Evolutionary conservation across 352 stramenopile species (phyloP).

Genomic region (Synura sp.): DNA sequence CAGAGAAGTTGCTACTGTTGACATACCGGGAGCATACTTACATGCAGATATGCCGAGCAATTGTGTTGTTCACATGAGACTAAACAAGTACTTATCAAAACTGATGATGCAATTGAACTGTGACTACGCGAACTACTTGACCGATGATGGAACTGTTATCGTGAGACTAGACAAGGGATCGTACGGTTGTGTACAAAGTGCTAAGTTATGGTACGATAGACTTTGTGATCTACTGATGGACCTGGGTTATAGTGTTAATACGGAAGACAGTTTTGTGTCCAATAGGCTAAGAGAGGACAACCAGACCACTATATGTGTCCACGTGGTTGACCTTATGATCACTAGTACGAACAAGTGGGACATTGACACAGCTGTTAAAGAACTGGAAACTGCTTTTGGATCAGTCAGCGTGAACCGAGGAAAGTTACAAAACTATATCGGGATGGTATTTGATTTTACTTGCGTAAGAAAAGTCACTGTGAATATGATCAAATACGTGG

Average conservation of each 20-base stretch:
- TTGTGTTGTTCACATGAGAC: too few relatives aligned
- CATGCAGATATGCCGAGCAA: background rate
- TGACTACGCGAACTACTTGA: too few relatives aligned
- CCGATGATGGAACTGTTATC: background rate
- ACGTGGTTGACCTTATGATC: slow-evolving; percentile 30
- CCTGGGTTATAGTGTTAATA: background rate
- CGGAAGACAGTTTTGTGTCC: background rate
- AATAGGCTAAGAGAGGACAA: background rate
- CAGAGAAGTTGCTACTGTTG: background rate
- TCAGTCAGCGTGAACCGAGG: too few relatives aligned
- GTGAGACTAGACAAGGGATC: background rate
- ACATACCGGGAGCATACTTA: slow-evolving; percentile 27
- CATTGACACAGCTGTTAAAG: too few relatives aligned
- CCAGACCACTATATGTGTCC: background rate
- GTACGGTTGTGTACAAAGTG: slow-evolving; percentile 2
- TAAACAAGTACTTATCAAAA: too few relatives aligned
- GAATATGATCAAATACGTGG: too few relatives aligned
- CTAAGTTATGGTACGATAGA: slow-evolving; percentile 4
- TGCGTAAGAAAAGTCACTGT: too few relatives aligned
- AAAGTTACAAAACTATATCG: too few relatives aligned
- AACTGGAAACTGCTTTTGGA: too few relatives aligned
- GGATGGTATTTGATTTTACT: too few relatives aligned
- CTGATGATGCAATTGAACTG: too few relatives aligned
- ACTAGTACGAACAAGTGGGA: too few relatives aligned
- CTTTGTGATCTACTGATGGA: background rate